Percentiles rank a stretch among this genome's conserved stretches.
phyloP scores from a whole-genome alignment of 306 rosid species.

The Prunus mongolica region DNA sequence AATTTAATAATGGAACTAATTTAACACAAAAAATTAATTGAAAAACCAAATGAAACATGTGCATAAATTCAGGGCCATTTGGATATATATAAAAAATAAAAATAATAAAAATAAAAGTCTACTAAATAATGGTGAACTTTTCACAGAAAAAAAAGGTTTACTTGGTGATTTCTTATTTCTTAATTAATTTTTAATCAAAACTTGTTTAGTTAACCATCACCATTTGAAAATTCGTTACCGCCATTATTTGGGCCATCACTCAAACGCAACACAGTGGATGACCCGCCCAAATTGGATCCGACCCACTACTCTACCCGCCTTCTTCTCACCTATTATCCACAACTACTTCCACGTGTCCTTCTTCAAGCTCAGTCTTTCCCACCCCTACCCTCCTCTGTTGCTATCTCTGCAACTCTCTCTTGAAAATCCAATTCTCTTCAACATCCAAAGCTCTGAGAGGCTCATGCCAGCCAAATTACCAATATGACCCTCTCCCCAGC shows the following conservation, averaged over 20 bases:
- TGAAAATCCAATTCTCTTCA: slow-evolving; percentile 5
- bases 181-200: too few species aligned
- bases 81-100: too few species aligned
- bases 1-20: too few species aligned
- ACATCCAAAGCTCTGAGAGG: neutral
- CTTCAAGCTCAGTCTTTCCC: slow-evolving; percentile 23
- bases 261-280: neutral
- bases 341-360: slow-evolving; percentile 60
- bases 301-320: neutral
- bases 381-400: slow-evolving; percentile 5
- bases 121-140: too few species aligned
- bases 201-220: neutral
- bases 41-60: too few species aligned
- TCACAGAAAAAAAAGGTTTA: too few species aligned
- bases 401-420: slow-evolving; percentile 14
- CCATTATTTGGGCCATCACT: neutral
- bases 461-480: slow-evolving; percentile 31
- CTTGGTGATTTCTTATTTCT: too few species aligned
- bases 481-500: slow-evolving; percentile 56
- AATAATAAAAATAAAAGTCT: too few species aligned
- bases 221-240: slow-evolving; percentile 40
- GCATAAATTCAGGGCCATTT: too few species aligned
- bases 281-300: slow-evolving; percentile 8
- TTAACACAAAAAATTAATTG: too few species aligned
- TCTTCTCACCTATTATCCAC: slow-evolving; percentile 51